phyloP scores from a whole-genome alignment of 306 rosid genomes.

The Ammopiptanthus mongolicus region DNA sequence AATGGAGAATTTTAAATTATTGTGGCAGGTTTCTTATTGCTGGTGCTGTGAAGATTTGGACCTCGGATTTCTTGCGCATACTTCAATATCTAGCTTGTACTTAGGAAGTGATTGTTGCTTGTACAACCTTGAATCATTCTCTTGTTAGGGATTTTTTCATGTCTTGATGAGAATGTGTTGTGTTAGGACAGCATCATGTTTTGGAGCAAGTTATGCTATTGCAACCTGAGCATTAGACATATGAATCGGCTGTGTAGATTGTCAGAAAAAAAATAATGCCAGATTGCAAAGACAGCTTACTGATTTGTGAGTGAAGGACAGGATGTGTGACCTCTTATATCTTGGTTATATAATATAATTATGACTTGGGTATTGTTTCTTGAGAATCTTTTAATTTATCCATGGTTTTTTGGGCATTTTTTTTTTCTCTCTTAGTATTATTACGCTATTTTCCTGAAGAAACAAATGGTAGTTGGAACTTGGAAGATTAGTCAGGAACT shows the following conservation, averaged over 20 bases:
- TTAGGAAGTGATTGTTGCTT: constrained; percentile 18
- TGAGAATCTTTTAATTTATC: background rate
- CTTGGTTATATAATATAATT: background rate
- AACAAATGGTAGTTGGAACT: background rate
- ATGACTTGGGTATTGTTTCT: background rate
- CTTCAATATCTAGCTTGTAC: constrained; percentile 15
- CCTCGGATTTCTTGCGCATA: background rate
- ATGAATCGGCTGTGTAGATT: constrained; percentile 27
- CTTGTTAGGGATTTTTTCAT: constrained; percentile 16
- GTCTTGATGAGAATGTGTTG: constrained; percentile 19
- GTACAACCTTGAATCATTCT: constrained; percentile 30
- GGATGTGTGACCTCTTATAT: background rate
- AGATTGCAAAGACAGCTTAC: background rate
- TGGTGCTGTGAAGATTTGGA: constrained; percentile 23
- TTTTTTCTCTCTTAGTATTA: background rate
- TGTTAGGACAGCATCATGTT: constrained; percentile 20
- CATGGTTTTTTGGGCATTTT: background rate
- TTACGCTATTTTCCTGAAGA: background rate
- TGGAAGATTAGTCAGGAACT: background rate
- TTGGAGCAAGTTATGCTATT: constrained; percentile 13
- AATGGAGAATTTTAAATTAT: background rate
- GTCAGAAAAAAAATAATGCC: background rate
- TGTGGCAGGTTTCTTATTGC: constrained; percentile 20
- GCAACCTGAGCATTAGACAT: constrained; percentile 24
- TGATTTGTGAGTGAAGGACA: constrained; percentile 26